Evolutionary conservation across 2,329 filamentous ascomycete genomes (phyloP), one percentile per base, ranked within the genome.

Genomic region (Didymella arachidicola): DNA sequence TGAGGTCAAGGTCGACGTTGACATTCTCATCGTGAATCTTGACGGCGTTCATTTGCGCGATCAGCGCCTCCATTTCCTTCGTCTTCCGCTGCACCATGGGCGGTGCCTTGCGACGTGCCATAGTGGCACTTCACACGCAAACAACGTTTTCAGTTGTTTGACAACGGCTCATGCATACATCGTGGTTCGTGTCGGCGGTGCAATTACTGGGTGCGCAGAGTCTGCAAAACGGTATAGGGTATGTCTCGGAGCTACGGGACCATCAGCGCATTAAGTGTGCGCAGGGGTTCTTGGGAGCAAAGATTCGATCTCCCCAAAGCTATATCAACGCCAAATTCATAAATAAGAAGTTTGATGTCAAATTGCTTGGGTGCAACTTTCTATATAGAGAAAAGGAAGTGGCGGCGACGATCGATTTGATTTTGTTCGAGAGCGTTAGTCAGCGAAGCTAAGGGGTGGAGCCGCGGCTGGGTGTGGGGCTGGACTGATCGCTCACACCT

Each of bases 301-400:
- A 66, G 72, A 74, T 72, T 78, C 72, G 56, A 65, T 84, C 82
- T 84, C 76, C 80, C 81, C 81, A 80, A 78, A 72, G 79, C 75
- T 75, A 79, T 70, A 62, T 79, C 86, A 89, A 86, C 86, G 80
- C 82, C 75, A 76, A 80, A 81, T 80, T 80, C 82, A 84, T 80
- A 62, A 71, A 71, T 53, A 60, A 73, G 70, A 76, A 81, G 76
- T 74, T 81, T 81, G 73, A 76, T 79, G 84, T 84, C 85, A 87
- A 87, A 86, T 86, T 85, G 59, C 76, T 75, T 77, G 75, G 73
- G 72, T 76, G 67, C 68, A 68, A 77, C 71, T 76, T 77, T 75
- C 68, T 66, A 68, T 71, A 61, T 64, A 67, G 61, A 65, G 61
- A 70, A 71, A 57, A 67, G 62, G 54, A 65, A 63, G 56, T 50